These are phyloP conservation scores for Mycotypha africana DNA, from an alignment of 371 early-diverging fungal genomes.

Conservation along the genomic window DNA sequence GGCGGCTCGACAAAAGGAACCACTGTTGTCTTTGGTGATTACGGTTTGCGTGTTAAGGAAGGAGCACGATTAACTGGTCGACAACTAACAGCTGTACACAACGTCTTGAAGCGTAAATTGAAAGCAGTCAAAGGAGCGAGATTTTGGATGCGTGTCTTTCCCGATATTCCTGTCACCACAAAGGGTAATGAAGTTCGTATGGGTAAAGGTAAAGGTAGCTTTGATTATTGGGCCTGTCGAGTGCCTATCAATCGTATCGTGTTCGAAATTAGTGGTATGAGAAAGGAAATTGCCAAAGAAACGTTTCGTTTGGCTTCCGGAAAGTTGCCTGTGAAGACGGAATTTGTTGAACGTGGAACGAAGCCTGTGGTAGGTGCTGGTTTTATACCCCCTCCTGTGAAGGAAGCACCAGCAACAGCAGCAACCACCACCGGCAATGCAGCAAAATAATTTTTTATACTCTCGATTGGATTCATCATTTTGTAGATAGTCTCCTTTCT, in stretches of 20 bases:
- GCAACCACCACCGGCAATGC: no score
- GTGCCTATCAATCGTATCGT: conserved; percentile 85
- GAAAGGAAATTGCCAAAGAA: conserved; percentile 77
- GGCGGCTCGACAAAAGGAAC: conserved; percentile 87
- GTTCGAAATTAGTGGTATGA: conserved; percentile 80
- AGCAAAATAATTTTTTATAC: no score
- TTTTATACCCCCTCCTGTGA: conserved; percentile 16
- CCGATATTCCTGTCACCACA: conserved; percentile 88
- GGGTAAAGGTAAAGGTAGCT: conserved; percentile 96
- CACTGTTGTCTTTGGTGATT: conserved; percentile 84
- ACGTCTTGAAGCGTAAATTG: conserved; percentile 71
- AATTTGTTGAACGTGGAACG: conserved; percentile 63
- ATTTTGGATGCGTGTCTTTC: conserved; percentile 87
- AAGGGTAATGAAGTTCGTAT: conserved; percentile 93
- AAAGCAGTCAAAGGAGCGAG: conserved; percentile 84
- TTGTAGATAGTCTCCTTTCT: background rate
- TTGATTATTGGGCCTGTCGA: conserved; percentile 90
- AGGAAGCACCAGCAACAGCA: background rate
- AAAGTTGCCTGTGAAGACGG: conserved; percentile 71
- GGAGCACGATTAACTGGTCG: conserved; percentile 80
- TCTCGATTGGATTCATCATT: no score
- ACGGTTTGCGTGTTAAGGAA: conserved; percentile 81
- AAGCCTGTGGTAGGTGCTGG: conserved; percentile 51
- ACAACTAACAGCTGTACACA: conserved; percentile 79
- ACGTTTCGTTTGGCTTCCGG: conserved; percentile 66